These are phyloP conservation scores for Cucurbita ficifolia DNA, from an alignment of 306 rosid species.

Conservation along the genomic window DNA sequence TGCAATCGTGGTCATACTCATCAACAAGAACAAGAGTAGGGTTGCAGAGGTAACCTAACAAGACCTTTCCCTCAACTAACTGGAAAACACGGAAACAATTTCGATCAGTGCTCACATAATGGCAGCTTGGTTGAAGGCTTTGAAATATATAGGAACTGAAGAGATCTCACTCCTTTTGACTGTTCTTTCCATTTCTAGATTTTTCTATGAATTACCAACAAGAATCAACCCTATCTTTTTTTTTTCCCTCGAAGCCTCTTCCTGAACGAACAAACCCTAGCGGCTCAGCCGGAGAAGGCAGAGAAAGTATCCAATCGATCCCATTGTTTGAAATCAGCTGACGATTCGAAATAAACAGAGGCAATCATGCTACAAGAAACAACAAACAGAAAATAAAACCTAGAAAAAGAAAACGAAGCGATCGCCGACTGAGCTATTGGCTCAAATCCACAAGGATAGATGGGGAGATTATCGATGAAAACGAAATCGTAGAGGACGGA, in stretches of 20 bases:
- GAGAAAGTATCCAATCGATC: no score
- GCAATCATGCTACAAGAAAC: background rate
- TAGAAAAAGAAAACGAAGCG: background rate
- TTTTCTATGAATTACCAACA: no score
- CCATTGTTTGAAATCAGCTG: no score
- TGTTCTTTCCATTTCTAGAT: no score
- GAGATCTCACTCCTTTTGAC: no score
- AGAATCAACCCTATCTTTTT: no score
- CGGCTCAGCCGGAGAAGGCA: background rate
- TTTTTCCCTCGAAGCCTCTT: no score
- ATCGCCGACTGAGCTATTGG: background rate
- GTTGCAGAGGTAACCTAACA: constrained; percentile 90
- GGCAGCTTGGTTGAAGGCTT: no score
- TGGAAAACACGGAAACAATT: constrained; percentile 45
- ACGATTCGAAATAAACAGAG: background rate
- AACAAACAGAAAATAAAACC: background rate
- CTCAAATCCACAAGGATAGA: background rate
- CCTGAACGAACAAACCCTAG: background rate
- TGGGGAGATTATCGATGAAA: background rate
- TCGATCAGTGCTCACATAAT: no score
- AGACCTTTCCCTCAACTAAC: constrained; percentile 86
- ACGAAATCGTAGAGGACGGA: background rate
- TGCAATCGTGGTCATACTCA: constrained; percentile 86
- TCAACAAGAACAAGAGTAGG: constrained; percentile 81
- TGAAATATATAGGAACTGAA: no score